phyloP scores from a whole-genome alignment of 1,284 basidiomycete species.

The Sphaerobolus stellatus region DNA sequence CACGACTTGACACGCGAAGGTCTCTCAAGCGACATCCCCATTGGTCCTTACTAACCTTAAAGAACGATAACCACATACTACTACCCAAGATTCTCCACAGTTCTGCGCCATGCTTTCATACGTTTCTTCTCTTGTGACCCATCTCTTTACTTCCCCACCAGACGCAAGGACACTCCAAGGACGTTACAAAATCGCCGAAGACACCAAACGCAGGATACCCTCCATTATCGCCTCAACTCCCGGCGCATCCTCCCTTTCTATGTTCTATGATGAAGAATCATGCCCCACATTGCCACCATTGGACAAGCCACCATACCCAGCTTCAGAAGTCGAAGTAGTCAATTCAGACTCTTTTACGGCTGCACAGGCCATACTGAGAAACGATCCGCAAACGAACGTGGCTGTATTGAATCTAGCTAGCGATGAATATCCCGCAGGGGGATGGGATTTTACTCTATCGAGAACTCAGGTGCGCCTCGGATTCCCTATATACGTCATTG shows the following conservation, averaged over 20 bases:
- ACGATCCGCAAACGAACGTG: constrained; percentile 31
- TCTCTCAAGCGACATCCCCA: no score
- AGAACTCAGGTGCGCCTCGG: constrained; percentile 36
- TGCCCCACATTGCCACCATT: constrained; percentile 36
- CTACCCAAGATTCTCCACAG: no score
- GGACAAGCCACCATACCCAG: constrained; percentile 22
- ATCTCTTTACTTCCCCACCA: no score
- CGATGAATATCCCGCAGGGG: constrained; percentile 38
- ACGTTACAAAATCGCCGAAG: no score
- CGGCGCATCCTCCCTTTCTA: constrained; percentile 36
- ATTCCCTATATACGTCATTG: neutral
- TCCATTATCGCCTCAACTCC: constrained; percentile 30
- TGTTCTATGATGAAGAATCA: constrained; percentile 32
- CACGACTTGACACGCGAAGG: no score
- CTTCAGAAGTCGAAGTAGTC: constrained; percentile 30
- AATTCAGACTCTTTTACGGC: constrained; percentile 41
- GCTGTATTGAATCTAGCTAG: constrained; percentile 46
- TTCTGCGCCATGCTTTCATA: no score
- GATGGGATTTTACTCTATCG: constrained; percentile 34
- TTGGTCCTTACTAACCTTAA: no score
- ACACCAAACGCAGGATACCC: constrained; percentile 33
- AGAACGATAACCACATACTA: no score
- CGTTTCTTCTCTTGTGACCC: no score
- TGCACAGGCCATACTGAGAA: constrained; percentile 37
- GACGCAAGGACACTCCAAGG: no score